phyloP scores from a whole-genome alignment of 495 filamentous ascomycete species.

The Aspergillus funiculosus region DNA sequence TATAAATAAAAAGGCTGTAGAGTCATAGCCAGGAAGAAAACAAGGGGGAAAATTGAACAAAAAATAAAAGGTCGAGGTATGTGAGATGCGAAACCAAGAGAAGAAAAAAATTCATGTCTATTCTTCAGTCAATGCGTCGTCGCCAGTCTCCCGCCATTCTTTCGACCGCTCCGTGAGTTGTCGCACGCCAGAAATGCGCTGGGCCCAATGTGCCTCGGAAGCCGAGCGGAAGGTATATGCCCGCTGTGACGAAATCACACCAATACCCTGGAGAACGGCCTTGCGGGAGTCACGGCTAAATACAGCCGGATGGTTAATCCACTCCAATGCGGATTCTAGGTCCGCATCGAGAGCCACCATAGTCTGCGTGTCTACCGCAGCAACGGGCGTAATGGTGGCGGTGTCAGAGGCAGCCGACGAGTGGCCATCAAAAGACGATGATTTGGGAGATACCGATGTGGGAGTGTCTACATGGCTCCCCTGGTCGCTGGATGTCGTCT shows the following conservation, averaged over 20 bases:
- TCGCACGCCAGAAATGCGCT: conserved; percentile 70
- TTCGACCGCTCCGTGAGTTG: conserved; percentile 69
- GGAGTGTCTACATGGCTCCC: conserved; percentile 37
- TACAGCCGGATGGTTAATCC: conserved; percentile 95
- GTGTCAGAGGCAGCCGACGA: conserved; percentile 40
- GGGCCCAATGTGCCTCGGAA: conserved; percentile 79
- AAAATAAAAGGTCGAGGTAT: too few relatives aligned
- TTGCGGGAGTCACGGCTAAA: conserved; percentile 95
- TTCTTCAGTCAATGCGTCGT: conserved; percentile 82
- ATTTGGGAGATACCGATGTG: conserved; percentile 36
- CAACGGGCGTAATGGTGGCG: conserved; percentile 57
- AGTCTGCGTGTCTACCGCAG: conserved; percentile 69
- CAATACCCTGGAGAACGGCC: conserved; percentile 92
- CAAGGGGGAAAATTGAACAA: conserved; percentile 6
- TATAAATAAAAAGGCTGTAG: conserved; percentile 7
- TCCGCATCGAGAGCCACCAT: conserved; percentile 87
- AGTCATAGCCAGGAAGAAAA: conserved; percentile 9
- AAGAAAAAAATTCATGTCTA: conserved; percentile 19
- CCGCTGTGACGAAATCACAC: conserved; percentile 89
- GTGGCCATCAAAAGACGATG: conserved; percentile 42
- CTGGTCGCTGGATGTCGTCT: conserved; percentile 32
- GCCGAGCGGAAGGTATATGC: conserved; percentile 90
- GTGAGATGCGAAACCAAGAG: conserved; percentile 3
- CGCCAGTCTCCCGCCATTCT: conserved; percentile 81
- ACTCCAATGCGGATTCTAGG: conserved; percentile 89